Evolutionary conservation across 2,329 filamentous ascomycete species (phyloP).

Genomic region (Talaromyces sp.): DNA sequence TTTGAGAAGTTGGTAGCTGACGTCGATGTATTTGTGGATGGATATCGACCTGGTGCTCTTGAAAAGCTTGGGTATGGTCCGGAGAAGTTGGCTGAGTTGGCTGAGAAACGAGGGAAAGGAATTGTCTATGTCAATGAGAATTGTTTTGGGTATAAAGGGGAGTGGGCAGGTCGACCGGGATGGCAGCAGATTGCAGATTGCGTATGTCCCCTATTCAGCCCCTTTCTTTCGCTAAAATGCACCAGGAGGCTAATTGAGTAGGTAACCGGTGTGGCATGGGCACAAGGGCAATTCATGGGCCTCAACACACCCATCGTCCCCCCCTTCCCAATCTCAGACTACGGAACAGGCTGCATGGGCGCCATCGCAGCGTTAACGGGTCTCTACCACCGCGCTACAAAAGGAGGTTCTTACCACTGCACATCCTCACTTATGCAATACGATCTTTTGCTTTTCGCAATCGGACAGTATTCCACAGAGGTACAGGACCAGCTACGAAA

Average conservation of each 20-base stretch:
- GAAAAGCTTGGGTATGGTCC: slow-evolving; percentile 63
- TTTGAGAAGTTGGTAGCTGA: slow-evolving; percentile 61
- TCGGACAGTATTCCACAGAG: slow-evolving; percentile 55
- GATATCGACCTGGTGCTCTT: slow-evolving; percentile 65
- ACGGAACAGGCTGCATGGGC: slow-evolving; percentile 70
- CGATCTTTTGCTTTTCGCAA: slow-evolving; percentile 62
- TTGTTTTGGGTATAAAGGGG: slow-evolving; percentile 64
- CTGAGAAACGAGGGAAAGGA: slow-evolving; percentile 56
- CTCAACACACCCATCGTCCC: slow-evolving; percentile 40
- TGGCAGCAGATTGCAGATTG: slow-evolving; percentile 73
- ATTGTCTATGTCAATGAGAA: slow-evolving; percentile 69
- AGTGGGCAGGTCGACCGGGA: slow-evolving; percentile 63
- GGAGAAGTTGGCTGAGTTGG: slow-evolving; percentile 52
- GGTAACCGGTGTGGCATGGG: slow-evolving; percentile 43
- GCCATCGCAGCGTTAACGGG: slow-evolving; percentile 64
- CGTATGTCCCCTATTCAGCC: slow-evolving; percentile 40
- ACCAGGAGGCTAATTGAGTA: slow-evolving; percentile 20
- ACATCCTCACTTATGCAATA: slow-evolving; percentile 65
- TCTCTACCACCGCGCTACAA: slow-evolving; percentile 59
- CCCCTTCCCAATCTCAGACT: slow-evolving; percentile 56
- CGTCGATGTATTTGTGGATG: slow-evolving; percentile 65
- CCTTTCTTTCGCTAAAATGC: not conserved
- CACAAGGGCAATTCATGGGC: slow-evolving; percentile 43
- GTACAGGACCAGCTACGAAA: slow-evolving; percentile 54
- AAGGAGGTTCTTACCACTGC: slow-evolving; percentile 65